Base-by-base conservation (phyloP, 148 eudicot species). In the Limonium bicolor region DNA sequence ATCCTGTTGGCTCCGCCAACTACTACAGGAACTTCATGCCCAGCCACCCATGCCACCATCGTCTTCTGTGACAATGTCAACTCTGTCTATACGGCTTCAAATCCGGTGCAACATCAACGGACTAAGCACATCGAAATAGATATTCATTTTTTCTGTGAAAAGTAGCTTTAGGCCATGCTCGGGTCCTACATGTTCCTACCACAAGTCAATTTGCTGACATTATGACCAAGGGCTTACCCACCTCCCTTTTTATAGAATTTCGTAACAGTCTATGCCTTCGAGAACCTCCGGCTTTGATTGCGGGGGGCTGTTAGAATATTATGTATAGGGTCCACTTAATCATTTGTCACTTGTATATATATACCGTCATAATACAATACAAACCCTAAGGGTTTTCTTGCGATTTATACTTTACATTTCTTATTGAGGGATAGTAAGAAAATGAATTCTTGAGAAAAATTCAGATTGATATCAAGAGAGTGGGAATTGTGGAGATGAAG, bases 81-180 rank as follows among this genome's bases (percentile, higher is more conserved):
- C 8, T 4, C 41, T 10, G 6, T 34, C 6, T 49, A 49, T 2
- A 4, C 23, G 18, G 14, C 41, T 7, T 5, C 4, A 0, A 49
- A 49, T 23, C 32, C 43, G 5, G 44, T 50, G 4, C 15, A 15
- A 14, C 34, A 50, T 25, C 33, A 50, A 5, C 43, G 1, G 0
- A 50, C 32, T 1, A 50, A 50, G 20, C 43, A 49, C 10, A 34
- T 34, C 3, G 53, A 35, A 33, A 9, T 21, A 1, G 41, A 34
- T 9, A 49, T 34, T 26, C 43, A 50, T 2, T 50, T 50, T 5
- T 21, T 50, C 6, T 23, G 6, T 2, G 44, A 50, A 24, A 50
- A 4, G 54, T 50, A 3, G 43, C 20, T 2, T 4, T 23, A 1
- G 31, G 23, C 15, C 43, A 36, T 6, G 43, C 36, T 12, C 32